These are phyloP conservation scores for Hypoxylon perforatum DNA, from an alignment of 495 filamentous ascomycete species.

Conservation along the genomic window DNA sequence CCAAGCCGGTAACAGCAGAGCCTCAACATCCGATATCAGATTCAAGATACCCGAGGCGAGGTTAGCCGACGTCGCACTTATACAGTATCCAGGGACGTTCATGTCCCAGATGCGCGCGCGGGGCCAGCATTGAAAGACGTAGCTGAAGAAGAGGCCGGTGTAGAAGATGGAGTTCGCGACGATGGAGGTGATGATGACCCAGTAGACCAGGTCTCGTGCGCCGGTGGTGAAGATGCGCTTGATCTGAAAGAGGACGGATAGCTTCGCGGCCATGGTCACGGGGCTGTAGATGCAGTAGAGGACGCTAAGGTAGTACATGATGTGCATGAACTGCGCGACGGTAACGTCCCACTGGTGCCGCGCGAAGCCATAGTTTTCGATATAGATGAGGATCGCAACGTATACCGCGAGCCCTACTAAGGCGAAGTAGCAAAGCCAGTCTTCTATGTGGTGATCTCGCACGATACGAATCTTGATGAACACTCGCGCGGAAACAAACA, in stretches of 20 bases:
- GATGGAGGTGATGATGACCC: slow-evolving; percentile 2
- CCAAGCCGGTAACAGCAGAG: background rate
- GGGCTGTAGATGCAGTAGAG: background rate
- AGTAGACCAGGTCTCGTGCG: background rate
- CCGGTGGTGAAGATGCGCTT: slow-evolving; percentile 5
- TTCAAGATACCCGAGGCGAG: slow-evolving; percentile 1
- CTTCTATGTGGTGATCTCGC: background rate
- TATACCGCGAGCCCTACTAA: background rate
- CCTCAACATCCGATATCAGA: background rate
- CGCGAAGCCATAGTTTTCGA: background rate
- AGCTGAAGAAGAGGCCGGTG: background rate
- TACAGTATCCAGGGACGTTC: background rate
- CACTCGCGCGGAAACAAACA: background rate
- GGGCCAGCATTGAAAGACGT: slow-evolving; percentile 6
- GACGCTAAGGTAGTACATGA: background rate
- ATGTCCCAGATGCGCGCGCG: background rate
- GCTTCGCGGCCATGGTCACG: background rate
- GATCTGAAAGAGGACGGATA: background rate
- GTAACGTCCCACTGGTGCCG: background rate
- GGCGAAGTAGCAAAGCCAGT: slow-evolving; percentile 1
- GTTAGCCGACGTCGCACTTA: background rate
- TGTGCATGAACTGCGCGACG: background rate
- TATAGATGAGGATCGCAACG: background rate
- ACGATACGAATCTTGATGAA: background rate
- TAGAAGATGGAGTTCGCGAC: background rate